Evolutionary conservation across 305 asterid species (phyloP).

Genomic region (Fraxinus angustifolia): DNA sequence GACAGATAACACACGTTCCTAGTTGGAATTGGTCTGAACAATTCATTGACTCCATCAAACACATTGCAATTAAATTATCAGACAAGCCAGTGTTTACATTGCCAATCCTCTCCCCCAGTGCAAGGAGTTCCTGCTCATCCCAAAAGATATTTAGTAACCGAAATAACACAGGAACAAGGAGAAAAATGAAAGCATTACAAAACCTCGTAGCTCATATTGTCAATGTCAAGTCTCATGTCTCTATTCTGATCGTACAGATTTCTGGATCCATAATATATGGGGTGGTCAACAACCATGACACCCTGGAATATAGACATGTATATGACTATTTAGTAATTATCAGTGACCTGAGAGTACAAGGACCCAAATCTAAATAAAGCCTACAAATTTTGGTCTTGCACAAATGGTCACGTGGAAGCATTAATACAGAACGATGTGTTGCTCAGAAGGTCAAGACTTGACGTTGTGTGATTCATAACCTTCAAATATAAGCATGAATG

Average conservation of each 20-base stretch:
- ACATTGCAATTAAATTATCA: conserved; percentile 50
- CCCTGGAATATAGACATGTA: conserved; percentile 43
- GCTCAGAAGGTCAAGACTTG: neutral
- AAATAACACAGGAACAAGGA: neutral
- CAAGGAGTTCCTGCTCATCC: conserved; percentile 68
- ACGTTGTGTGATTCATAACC: neutral
- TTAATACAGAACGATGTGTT: neutral
- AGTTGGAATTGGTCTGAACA: conserved; percentile 52
- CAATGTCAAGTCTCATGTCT: conserved; percentile 81
- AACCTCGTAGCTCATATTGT: conserved; percentile 87
- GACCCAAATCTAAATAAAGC: neutral
- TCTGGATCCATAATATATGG: conserved; percentile 55
- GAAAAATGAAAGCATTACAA: neutral
- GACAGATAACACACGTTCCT: conserved; percentile 62
- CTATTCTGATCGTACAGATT: conserved; percentile 60
- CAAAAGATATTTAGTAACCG: conserved; percentile 10
- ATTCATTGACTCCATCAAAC: conserved; percentile 50
- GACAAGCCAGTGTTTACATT: conserved; percentile 77
- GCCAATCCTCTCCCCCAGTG: conserved; percentile 82
- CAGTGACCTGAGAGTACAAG: neutral
- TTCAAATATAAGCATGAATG: neutral
- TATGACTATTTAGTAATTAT: neutral
- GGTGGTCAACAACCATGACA: conserved; percentile 38
- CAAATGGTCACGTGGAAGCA: neutral
- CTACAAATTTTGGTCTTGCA: neutral